phyloP scores from a whole-genome alignment of 2,329 filamentous ascomycete species.

The Fusarium sp. region DNA sequence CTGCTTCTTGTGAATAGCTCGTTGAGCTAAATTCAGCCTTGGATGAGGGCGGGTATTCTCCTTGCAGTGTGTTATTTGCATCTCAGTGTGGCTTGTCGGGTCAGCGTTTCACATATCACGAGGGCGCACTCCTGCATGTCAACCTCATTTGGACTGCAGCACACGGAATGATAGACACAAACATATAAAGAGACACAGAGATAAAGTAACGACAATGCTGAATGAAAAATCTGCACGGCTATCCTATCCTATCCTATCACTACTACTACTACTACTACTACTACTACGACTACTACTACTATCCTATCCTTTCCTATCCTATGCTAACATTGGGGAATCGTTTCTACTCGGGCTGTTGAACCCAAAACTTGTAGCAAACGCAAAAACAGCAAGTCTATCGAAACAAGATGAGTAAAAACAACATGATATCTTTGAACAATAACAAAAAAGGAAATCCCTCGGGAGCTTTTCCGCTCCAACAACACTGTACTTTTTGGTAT shows the following conservation, averaged over 20 bases:
- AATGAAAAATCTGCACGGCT: conserved; percentile 5
- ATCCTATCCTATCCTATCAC: not conserved
- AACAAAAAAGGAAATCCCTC: conserved; percentile 12
- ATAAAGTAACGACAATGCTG: not conserved
- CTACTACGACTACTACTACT: conserved; percentile 28
- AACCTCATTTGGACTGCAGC: not conserved
- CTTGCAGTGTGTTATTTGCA: not conserved
- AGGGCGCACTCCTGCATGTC: conserved; percentile 1
- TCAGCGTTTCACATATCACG: conserved; percentile 12
- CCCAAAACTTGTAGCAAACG: conserved; percentile 36
- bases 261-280: conserved; percentile 28
- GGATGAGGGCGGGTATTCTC: not conserved
- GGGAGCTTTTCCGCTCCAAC: conserved; percentile 17
- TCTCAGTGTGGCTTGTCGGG: conserved; percentile 10
- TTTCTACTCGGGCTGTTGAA: conserved; percentile 41
- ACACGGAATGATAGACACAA: not conserved
- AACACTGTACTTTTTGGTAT: conserved; percentile 43
- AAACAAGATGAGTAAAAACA: conserved; percentile 24
- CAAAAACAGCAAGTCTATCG: conserved; percentile 42
- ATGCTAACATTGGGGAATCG: conserved; percentile 40
- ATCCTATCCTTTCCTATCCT: conserved; percentile 28
- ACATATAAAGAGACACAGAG: not conserved
- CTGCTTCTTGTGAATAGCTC: not conserved
- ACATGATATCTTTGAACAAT: conserved; percentile 12
- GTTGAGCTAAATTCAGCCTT: conserved; percentile 3